phyloP scores from a whole-genome alignment of 1,284 basidiomycete genomes.

The Thelephora terrestris region DNA sequence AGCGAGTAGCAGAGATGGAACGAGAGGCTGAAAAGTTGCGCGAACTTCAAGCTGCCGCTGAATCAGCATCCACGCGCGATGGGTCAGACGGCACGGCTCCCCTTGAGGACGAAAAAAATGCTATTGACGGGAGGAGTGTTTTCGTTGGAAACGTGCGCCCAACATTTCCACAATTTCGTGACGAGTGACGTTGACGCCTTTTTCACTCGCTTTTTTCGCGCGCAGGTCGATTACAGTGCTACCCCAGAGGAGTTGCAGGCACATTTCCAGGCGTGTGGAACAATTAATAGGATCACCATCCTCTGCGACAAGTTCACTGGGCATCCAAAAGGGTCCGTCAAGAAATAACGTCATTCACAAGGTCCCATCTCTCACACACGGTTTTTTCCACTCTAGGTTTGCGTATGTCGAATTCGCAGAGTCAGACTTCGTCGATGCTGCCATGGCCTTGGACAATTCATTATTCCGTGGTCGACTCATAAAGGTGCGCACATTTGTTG shows the following conservation, averaged over 20 bases:
- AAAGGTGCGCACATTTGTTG: conserved; percentile 69
- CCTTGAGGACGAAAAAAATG: conserved; percentile 66
- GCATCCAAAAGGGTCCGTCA: conserved; percentile 90
- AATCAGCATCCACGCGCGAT: conserved; percentile 37
- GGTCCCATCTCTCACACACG: too few species aligned
- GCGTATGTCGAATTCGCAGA: conserved; percentile 99
- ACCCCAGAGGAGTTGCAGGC: conserved; percentile 98
- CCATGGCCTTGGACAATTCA: conserved; percentile 92
- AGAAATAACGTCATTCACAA: not conserved
- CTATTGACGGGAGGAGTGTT: conserved; percentile 82
- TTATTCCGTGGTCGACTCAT: conserved; percentile 89
- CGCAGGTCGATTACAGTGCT: conserved; percentile 92
- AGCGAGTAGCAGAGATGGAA: conserved; percentile 89
- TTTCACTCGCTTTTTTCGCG: conserved; percentile 1
- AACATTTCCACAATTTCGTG: conserved; percentile 3
- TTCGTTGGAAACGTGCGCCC: conserved; percentile 92
- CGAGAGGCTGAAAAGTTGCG: conserved; percentile 81
- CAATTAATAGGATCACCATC: conserved; percentile 98
- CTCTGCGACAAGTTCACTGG: conserved; percentile 99
- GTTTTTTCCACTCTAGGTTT: conserved; percentile 50
- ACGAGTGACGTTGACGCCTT: not conserved
- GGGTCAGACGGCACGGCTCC: conserved; percentile 36
- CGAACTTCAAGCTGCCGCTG: conserved; percentile 85
- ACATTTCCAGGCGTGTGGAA: conserved; percentile 96
- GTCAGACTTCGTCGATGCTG: conserved; percentile 86